These are phyloP conservation scores for Akanthomyces lecanii DNA, from an alignment of 2,329 filamentous ascomycete genomes.

Conservation along the genomic window DNA sequence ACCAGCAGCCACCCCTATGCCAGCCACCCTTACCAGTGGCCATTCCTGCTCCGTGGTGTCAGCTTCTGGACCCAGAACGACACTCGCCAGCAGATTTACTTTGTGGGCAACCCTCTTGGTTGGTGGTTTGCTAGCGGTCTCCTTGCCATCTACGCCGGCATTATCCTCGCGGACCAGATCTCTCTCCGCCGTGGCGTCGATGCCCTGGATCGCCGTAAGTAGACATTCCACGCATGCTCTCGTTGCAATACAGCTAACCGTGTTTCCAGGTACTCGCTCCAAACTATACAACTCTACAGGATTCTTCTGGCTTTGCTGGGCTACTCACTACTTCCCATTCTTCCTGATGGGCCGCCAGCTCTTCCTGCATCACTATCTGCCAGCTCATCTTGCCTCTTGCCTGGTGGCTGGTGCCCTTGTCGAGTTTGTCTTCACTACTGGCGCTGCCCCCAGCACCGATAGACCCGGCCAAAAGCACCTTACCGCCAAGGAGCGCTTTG, in stretches of 20 bases:
- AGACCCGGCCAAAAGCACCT: constrained; percentile 53
- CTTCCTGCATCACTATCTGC: constrained; percentile 96
- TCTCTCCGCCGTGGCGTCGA: constrained; percentile 90
- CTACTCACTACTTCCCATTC: constrained; percentile 95
- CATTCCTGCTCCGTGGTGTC: constrained; percentile 92
- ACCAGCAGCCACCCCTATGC: constrained; percentile 96
- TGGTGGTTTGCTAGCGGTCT: constrained; percentile 97
- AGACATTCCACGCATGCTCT: neutral
- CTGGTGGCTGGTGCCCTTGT: constrained; percentile 87
- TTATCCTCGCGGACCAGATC: constrained; percentile 77
- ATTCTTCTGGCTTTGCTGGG: constrained; percentile 98
- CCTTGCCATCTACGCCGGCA: constrained; percentile 87
- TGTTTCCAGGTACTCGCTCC: constrained; percentile 68
- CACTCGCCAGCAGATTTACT: constrained; percentile 95
- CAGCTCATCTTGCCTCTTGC: constrained; percentile 84
- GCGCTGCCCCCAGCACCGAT: constrained; percentile 52
- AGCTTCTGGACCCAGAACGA: constrained; percentile 99
- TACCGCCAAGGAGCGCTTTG: constrained; percentile 77
- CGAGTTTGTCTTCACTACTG: constrained; percentile 93
- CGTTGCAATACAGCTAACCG: neutral
- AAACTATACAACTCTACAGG: constrained; percentile 97
- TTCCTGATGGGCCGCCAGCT: constrained; percentile 97
- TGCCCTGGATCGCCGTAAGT: constrained; percentile 87
- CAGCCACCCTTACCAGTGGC: constrained; percentile 94
- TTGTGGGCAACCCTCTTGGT: constrained; percentile 91